Evolutionary conservation across 2,329 filamentous ascomycete genomes (phyloP).

Genomic region (Scedosporium minutisporum): DNA sequence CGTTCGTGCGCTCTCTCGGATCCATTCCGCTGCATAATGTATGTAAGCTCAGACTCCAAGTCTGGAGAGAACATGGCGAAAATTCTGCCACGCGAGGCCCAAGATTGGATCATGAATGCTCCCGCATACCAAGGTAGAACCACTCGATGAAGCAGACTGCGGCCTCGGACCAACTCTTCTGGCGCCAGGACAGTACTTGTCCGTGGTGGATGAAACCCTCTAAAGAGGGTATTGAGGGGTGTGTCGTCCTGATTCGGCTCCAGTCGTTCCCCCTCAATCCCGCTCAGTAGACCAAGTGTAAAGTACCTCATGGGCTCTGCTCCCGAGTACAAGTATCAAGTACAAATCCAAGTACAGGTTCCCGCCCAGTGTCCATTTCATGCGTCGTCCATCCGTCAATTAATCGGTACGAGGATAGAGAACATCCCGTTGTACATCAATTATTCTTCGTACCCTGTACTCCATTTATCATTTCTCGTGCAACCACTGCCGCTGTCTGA

Average conservation of each 20-base stretch:
- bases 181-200: background rate
- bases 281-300: background rate
- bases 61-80: background rate
- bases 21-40: constrained; percentile 4
- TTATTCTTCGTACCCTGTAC: background rate
- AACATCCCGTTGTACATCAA: no score
- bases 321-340: no score
- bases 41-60: background rate
- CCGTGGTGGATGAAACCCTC: background rate
- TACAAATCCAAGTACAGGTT: no score
- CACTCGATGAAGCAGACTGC: background rate
- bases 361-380: no score
- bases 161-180: constrained; percentile 1
- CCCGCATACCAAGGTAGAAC: background rate
- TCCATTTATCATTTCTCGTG: background rate
- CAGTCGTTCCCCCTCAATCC: background rate
- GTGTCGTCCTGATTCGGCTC: background rate
- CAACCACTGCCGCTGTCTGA: background rate
- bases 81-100: background rate
- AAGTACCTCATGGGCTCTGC: no score
- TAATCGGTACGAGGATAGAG: no score
- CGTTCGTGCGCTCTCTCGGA: background rate
- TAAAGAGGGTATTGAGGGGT: background rate
- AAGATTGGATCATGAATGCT: background rate
- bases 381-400: no score